Conservation (phyloP, 139 green algal species). For the Spirogloea muscicola region DNA sequence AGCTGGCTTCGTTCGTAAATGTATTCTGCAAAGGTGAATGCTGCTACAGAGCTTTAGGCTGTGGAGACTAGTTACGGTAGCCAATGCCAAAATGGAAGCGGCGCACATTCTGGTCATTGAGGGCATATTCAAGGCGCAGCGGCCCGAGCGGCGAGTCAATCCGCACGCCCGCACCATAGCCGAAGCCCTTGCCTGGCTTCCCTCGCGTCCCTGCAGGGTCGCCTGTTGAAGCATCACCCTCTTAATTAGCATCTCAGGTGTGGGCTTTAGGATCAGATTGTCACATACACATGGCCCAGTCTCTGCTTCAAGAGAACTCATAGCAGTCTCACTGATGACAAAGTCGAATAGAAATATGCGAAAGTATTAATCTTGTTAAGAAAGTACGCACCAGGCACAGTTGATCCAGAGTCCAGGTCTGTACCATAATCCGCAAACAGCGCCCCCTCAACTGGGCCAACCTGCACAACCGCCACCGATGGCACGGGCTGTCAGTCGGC, state of each 20-base stretch:
- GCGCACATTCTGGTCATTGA: conserved; percentile 69
- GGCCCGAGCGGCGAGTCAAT: conserved; percentile 87
- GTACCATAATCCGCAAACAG: conserved; percentile 87
- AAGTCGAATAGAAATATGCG: too few species aligned
- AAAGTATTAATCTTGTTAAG: too few species aligned
- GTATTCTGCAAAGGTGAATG: too few species aligned
- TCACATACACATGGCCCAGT: too few species aligned
- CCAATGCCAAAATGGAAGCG: conserved; percentile 94
- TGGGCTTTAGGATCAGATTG: too few species aligned
- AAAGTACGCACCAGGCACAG: conserved; percentile 67
- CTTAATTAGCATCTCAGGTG: too few species aligned
- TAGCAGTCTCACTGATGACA: too few species aligned
- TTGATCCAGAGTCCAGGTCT: conserved; percentile 80
- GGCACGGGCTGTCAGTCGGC: too few species aligned
- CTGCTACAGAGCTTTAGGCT: too few species aligned
- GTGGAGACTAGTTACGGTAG: conserved; percentile 44
- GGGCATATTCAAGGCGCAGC: conserved; percentile 91
- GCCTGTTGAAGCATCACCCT: conserved; percentile 17
- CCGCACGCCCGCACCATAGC: conserved; percentile 77
- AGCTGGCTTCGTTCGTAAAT: too few species aligned
- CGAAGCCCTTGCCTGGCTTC: conserved; percentile 83
- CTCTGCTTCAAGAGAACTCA: too few species aligned
- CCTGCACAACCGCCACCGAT: conserved; percentile 24
- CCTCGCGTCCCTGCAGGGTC: conserved; percentile 61
- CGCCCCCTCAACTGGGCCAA: conserved; percentile 62